These are phyloP conservation scores for Kluyveromyces sp. DNA, from an alignment of 1,139 yeast genomes.

Conservation along the genomic window DNA sequence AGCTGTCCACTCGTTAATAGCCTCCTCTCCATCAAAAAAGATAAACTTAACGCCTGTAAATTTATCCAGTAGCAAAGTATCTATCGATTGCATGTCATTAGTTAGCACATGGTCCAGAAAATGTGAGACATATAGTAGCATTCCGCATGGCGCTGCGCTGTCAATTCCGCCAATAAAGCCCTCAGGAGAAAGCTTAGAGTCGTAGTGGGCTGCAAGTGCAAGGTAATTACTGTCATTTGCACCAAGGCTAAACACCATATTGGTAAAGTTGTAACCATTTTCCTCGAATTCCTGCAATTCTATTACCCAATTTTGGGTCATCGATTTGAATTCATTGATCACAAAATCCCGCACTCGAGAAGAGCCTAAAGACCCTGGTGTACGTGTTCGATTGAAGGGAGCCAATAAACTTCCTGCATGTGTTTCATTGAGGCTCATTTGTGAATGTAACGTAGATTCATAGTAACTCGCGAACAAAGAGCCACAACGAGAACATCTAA, in stretches of 20 bases:
- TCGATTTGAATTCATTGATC: conserved; percentile 20
- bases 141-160: conserved; percentile 50
- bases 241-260: conserved; percentile 34
- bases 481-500: neutral
- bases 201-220: conserved; percentile 49
- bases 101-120: conserved; percentile 20
- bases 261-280: conserved; percentile 37
- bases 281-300: conserved; percentile 37
- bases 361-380: conserved; percentile 41
- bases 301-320: conserved; percentile 33
- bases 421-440: conserved; percentile 10
- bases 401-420: conserved; percentile 12
- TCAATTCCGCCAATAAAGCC: conserved; percentile 56
- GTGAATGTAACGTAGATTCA: conserved; percentile 9
- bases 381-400: conserved; percentile 34
- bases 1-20: conserved; percentile 41
- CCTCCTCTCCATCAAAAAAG: conserved; percentile 57
- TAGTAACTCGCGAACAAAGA: conserved; percentile 11
- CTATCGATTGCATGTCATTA: conserved; percentile 4
- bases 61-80: conserved; percentile 10
- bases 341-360: conserved; percentile 35
- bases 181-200: conserved; percentile 39
- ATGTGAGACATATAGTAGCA: conserved; percentile 39
- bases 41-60: conserved; percentile 40
- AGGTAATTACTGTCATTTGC: conserved; percentile 28